Percentiles rank a stretch among this genome's conserved stretches.
These are phyloP conservation scores for Trichophyton verrucosum DNA, from an alignment of 2,329 filamentous ascomycete genomes.

Conservation along the genomic window DNA sequence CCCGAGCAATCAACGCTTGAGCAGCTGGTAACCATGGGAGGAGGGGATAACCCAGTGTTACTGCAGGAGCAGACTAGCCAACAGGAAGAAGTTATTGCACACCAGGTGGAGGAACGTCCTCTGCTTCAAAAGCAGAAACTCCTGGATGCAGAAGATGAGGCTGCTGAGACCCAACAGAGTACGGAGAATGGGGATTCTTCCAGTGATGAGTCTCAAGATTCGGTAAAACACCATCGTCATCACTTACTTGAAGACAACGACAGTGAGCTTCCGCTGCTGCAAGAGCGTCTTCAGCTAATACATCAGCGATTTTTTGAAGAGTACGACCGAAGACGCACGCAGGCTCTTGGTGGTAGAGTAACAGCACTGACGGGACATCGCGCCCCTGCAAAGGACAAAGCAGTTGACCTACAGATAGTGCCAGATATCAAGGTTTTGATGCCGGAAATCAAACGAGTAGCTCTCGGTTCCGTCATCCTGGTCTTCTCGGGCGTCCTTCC, in stretches of 20 bases:
- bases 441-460: slow-evolving; percentile 62
- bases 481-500: slow-evolving; percentile 88
- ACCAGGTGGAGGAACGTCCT: slow-evolving; percentile 79
- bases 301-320: slow-evolving; percentile 72
- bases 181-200: slow-evolving; percentile 35
- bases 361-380: slow-evolving; percentile 40
- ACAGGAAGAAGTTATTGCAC: slow-evolving; percentile 75
- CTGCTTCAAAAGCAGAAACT: slow-evolving; percentile 85
- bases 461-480: slow-evolving; percentile 62
- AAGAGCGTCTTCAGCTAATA: slow-evolving; percentile 60
- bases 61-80: slow-evolving; percentile 67
- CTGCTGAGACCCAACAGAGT: slow-evolving; percentile 37
- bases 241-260: slow-evolving; percentile 82
- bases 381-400: slow-evolving; percentile 29
- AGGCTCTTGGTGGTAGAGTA: slow-evolving; percentile 35
- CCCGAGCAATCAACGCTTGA: slow-evolving; percentile 50
- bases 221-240: slow-evolving; percentile 42
- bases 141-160: slow-evolving; percentile 72
- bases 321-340: slow-evolving; percentile 50
- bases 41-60: slow-evolving; percentile 53
- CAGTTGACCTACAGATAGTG: slow-evolving; percentile 47
- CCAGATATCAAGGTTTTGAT: slow-evolving; percentile 83
- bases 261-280: slow-evolving; percentile 62
- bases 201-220: slow-evolving; percentile 30
- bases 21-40: slow-evolving; percentile 63